Evolutionary conservation across 805 yeast species (phyloP), one percentile per base, ranked within the genome.

Genomic region (Candida sithepensis): DNA sequence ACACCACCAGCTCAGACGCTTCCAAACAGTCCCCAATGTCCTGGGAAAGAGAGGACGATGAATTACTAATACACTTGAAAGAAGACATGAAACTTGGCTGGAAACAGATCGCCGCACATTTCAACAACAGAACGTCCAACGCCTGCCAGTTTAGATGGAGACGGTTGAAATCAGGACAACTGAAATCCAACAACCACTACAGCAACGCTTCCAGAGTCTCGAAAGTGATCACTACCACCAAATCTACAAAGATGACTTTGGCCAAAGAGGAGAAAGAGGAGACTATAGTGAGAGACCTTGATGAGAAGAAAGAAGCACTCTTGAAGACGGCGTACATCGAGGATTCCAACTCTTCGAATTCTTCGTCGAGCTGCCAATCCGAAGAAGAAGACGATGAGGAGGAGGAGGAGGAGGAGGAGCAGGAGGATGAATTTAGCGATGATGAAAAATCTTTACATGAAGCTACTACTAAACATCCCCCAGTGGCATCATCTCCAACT

Each of bases 101-200:
- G 96, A 83, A 87, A 64, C 95, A 88, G 57, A 88, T 88, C 41
- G 81, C 94, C 2, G 72, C 81, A 26, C 85, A 84, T 60, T 88
- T 88, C 65, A 73, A 78, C 36, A 82, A 83, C 61, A 71, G 96
- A 59, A 88, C 96, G 2, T 90, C 96, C 21, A 88, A 87, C 61
- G 95, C 95, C 2, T 87, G 96, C 59, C 95, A 87, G 68, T 87
- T 87, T 63, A 77, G 96, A 56, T 88, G 96, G 96, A 78, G 96
- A 64, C 69, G 96, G 52, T 68, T 82, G 41, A 78, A 71, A 56
- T 63, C 70, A 9, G 75, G 77, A 9, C 67, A 73, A 14, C 55
- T 72, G 37, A 64, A 72, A 21, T 30, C 44, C 10, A 26, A 20
- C 10, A 39, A 19, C 34, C 16, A 26, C 20, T 10, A 24, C n/a